A percentile compares a stretch with the other conserved stretches of the same genome.
These are phyloP conservation scores for Spatholobus suberectus DNA, from an alignment of 306 rosid genomes.

Conservation along the genomic window DNA sequence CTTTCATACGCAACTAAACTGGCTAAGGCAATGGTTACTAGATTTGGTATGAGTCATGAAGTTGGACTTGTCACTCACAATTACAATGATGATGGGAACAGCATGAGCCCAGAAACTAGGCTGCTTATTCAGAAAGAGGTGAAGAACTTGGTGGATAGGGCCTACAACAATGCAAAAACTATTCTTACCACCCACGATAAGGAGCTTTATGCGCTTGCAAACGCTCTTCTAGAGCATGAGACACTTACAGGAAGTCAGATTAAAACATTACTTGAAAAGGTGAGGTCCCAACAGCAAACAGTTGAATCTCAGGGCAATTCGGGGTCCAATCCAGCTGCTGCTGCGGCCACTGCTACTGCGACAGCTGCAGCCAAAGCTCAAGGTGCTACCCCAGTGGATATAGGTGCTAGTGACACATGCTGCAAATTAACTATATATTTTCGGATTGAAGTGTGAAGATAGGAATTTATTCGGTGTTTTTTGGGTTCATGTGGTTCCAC, in stretches of 20 bases:
- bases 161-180: constrained; percentile 84
- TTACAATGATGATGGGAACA: constrained; percentile 78
- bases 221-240: constrained; percentile 78
- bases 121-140: constrained; percentile 89
- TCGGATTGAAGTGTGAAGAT: constrained; percentile 64
- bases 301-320: constrained; percentile 62
- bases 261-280: constrained; percentile 61
- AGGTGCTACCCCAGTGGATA: constrained; percentile 66
- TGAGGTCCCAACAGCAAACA: constrained; percentile 59
- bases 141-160: constrained; percentile 67
- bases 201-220: constrained; percentile 90
- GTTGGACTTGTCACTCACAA: constrained; percentile 81
- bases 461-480: constrained; percentile 43
- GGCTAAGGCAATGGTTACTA: constrained; percentile 89
- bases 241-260: constrained; percentile 86
- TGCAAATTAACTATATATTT: constrained; percentile 27
- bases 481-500: constrained; percentile 28
- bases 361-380: constrained; percentile 79
- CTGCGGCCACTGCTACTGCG: constrained; percentile 61
- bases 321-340: constrained; percentile 69
- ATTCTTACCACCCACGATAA: constrained; percentile 75
- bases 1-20: constrained; percentile 73
- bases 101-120: constrained; percentile 96
- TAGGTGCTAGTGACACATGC: not conserved
- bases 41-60: constrained; percentile 87